Conservation (phyloP, 139 green algal species). For the Haematococcus lacustris region DNA sequence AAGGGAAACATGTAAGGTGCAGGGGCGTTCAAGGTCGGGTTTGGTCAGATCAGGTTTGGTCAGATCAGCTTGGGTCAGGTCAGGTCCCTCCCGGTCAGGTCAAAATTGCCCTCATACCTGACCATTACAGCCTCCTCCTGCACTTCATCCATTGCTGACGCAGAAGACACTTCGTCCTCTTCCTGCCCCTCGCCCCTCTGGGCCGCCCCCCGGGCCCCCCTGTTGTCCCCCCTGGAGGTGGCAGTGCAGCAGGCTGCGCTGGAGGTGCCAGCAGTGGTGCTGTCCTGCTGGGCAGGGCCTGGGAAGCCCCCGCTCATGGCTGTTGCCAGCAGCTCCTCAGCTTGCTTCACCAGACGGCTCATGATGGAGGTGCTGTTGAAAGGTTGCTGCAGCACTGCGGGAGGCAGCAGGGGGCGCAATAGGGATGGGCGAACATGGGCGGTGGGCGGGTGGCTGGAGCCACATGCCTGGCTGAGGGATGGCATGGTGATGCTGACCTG, state of each 20-base stretch:
- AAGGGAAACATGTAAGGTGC: no score
- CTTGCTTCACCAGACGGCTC: conserved; percentile 47
- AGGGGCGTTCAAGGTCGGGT: no score
- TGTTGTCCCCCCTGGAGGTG: not conserved
- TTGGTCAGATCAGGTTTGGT: no score
- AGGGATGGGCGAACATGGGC: not conserved
- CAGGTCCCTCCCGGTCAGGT: no score
- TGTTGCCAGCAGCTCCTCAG: conserved; percentile 46
- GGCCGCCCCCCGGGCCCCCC: conserved; percentile 1
- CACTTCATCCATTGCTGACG: no score
- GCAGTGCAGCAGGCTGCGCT: not conserved
- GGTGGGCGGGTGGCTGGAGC: not conserved
- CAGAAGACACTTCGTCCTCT: conserved; percentile 7
- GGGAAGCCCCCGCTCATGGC: not conserved
- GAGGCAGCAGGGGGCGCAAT: not conserved
- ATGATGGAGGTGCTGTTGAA: conserved; percentile 62
- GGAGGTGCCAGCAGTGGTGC: no score
- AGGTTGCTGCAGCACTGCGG: conserved; percentile 30
- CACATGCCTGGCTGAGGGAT: not conserved
- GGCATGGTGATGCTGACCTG: not conserved
- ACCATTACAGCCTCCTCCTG: no score
- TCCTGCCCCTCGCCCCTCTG: not conserved
- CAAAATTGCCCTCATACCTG: no score
- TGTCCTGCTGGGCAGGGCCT: not conserved
- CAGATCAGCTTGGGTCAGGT: no score